phyloP scores from a whole-genome alignment of 106 monocot genomes.

The Allium cepa region DNA sequence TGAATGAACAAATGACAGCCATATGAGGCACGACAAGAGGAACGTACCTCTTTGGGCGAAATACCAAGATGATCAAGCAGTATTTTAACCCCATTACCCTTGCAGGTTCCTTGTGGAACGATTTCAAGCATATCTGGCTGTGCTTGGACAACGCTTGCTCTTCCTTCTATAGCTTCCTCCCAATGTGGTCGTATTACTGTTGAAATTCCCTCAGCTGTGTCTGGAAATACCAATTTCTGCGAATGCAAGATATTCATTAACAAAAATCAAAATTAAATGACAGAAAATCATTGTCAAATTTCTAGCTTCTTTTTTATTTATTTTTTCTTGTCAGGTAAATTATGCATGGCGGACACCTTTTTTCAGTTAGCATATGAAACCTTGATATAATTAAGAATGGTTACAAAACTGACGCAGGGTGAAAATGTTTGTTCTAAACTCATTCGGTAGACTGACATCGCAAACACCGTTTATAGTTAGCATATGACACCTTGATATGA shows the following conservation, averaged over 20 bases:
- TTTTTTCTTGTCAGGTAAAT: no score
- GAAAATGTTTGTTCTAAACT: no score
- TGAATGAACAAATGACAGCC: not conserved
- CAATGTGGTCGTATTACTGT: slow-evolving; percentile 66
- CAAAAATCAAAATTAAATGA: no score
- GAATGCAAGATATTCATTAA: slow-evolving; percentile 1
- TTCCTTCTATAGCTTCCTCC: slow-evolving; percentile 47
- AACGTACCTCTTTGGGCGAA: slow-evolving; percentile 54
- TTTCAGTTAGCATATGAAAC: no score
- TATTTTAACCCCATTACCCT: slow-evolving; percentile 61
- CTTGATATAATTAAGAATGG: no score
- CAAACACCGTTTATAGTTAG: no score
- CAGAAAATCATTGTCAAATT: no score
- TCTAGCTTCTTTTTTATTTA: no score
- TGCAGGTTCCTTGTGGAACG: slow-evolving; percentile 66
- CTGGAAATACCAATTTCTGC: slow-evolving; percentile 74
- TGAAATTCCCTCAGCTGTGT: slow-evolving; percentile 60
- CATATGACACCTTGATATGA: no score
- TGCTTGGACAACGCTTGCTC: slow-evolving; percentile 66
- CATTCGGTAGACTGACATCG: no score
- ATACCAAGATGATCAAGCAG: slow-evolving; percentile 73
- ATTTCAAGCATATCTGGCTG: slow-evolving; percentile 83
- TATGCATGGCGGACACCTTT: no score
- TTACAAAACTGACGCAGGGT: no score
- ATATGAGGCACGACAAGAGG: not conserved